Evolutionary conservation across 805 yeast species (phyloP), one percentile per base, ranked within the genome.

Genomic region (Priceomyces carsonii): DNA sequence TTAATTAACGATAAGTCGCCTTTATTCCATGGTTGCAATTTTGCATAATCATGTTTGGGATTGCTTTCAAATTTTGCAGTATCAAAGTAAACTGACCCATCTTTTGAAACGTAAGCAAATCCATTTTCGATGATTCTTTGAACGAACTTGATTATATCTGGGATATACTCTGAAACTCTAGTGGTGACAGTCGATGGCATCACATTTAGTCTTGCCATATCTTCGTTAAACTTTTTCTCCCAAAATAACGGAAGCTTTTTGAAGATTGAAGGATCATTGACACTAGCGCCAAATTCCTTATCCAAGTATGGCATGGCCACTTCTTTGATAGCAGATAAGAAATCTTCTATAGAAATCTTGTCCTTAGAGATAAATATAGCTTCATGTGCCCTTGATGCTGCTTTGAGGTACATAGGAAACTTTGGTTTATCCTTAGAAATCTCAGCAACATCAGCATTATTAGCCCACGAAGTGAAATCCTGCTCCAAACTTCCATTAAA

Each of bases 1-100:
- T 82, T 83, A 37, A 93, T 85, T 40, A 93, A 76, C 29, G 80
- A 89, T 58, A 80, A 62, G 48, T 89, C 81, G 33, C 96, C 95
- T 63, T 88, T 87, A 56, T 90, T 93, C 98, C 98, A 91, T 13
- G 99, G 99, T 66, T 93, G 98, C 52, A 90, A 78, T 62, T 93
- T 93, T 24, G 98, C 98, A 59, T 93, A 93, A 39, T 75, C 82
- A 57, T 93, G 99, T 29, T 73, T 63, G 6, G 79, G 77, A 35
- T 73, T 69, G 23, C 65, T 65, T 50, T 93, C 98, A 57, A 91
- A 93, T 32, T 79, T 76, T 6, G 67, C 75, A 8, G 97, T 90
- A 63, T 93, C 95, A 59, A 93, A 93, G 62, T 93, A 93, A n/a
- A 93, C 99, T 7, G 95, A 85, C 0, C 97, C 98, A 54, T 90